These are phyloP conservation scores for Exophiala dermatitidis DNA, from an alignment of 2,329 filamentous ascomycete species.

Conservation along the genomic window DNA sequence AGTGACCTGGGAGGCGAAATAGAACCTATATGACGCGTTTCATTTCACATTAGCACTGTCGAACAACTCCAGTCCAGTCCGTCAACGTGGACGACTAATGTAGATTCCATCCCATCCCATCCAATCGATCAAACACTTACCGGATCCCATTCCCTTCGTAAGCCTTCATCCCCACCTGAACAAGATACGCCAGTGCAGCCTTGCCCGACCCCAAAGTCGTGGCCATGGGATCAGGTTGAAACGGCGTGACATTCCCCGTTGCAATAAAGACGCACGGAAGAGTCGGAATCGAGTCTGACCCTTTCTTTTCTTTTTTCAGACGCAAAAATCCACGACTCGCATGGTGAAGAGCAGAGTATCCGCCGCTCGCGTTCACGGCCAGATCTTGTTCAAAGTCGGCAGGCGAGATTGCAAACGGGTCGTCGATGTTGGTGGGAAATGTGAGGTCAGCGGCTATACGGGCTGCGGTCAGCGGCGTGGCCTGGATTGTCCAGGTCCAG, in stretches of 20 bases:
- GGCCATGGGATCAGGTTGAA: neutral
- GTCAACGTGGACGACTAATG: no score
- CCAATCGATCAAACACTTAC: neutral
- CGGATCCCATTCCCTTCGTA: neutral
- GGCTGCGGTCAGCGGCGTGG: no score
- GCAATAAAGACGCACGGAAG: neutral
- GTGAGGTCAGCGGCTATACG: no score
- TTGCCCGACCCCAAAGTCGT: neutral
- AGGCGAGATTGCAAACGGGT: no score
- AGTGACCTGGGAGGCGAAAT: neutral
- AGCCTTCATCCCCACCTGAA: neutral
- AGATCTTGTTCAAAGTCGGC: neutral
- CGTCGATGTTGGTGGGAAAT: no score
- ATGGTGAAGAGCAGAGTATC: neutral
- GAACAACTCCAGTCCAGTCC: no score
- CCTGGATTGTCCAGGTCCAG: no score
- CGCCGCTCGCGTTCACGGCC: neutral
- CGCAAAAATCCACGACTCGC: neutral
- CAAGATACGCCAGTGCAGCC: neutral
- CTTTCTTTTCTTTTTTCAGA: neutral
- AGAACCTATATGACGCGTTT: neutral
- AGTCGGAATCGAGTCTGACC: neutral
- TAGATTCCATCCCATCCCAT: no score
- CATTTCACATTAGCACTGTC: neutral
- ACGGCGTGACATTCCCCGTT: neutral